Conservation (phyloP, 768 basidiomycete species). For the Hirschioporus abietinus region DNA sequence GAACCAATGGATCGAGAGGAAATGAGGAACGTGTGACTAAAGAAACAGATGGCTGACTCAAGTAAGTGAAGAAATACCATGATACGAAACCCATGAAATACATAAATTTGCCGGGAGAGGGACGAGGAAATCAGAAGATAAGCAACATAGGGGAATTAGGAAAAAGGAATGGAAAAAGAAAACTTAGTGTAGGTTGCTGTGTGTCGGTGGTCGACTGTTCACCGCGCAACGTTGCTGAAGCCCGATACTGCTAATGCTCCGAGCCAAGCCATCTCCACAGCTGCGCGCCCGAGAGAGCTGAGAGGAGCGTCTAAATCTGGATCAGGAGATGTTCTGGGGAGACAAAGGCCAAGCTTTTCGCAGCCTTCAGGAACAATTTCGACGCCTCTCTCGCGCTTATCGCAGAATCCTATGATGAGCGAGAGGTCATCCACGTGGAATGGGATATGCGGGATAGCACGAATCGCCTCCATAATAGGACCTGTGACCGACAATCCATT, state of each 20-base stretch:
- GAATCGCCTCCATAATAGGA: conserved; percentile 38
- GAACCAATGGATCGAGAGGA: neutral
- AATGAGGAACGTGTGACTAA: neutral
- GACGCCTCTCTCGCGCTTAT: conserved; percentile 59
- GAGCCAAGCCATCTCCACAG: conserved; percentile 50
- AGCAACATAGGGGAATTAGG: neutral
- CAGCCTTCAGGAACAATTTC: conserved; percentile 80
- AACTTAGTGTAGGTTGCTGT: neutral
- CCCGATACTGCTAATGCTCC: conserved; percentile 47
- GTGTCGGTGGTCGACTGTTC: neutral
- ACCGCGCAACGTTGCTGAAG: conserved; percentile 22
- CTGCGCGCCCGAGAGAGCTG: conserved; percentile 44
- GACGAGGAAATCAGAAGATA: neutral
- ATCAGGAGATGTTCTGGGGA: conserved; percentile 21
- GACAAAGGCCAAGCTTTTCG: conserved; percentile 65
- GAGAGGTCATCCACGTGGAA: conserved; percentile 17
- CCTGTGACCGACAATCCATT: conserved; percentile 66
- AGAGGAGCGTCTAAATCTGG: conserved; percentile 36
- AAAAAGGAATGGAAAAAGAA: neutral
- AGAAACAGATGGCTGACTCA: neutral
- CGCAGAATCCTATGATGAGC: conserved; percentile 54
- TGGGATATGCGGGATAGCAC: conserved; percentile 19
- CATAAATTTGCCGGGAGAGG: neutral
- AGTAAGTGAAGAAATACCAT: neutral
- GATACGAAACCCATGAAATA: neutral